These are phyloP conservation scores for Pythium coloratum DNA, from an alignment of 352 stramenopile genomes.

Conservation along the genomic window DNA sequence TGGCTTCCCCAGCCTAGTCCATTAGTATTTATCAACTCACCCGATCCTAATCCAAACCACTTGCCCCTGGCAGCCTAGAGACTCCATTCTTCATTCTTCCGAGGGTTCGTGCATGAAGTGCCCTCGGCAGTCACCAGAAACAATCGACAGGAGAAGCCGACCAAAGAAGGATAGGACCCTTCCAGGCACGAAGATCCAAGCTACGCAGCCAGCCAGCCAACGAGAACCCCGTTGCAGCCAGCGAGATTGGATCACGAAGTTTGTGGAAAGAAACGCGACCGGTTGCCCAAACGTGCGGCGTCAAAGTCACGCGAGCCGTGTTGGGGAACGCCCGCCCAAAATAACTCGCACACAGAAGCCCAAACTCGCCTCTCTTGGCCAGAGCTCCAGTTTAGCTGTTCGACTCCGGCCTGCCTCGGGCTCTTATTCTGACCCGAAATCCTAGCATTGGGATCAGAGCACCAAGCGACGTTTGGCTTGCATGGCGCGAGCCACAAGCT, in stretches of 20 bases:
- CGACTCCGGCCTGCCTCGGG: not conserved
- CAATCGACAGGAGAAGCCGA: not conserved
- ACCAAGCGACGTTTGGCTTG: not conserved
- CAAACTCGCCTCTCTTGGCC: not conserved
- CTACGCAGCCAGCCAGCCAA: no score
- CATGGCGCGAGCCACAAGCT: not conserved
- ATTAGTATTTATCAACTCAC: not conserved
- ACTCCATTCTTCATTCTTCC: not conserved
- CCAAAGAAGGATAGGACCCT: not conserved
- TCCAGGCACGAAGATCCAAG: no score
- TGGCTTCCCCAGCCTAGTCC: no score
- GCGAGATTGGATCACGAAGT: not conserved
- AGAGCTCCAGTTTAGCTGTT: no score
- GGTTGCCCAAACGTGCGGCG: not conserved
- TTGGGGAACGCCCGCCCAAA: not conserved
- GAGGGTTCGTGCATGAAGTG: no score
- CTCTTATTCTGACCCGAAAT: slow-evolving; percentile 5
- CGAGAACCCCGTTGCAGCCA: not conserved
- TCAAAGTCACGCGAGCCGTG: not conserved
- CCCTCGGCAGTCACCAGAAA: no score
- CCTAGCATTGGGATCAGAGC: slow-evolving; percentile 1
- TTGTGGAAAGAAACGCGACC: slow-evolving; percentile 1
- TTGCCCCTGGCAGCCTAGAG: not conserved
- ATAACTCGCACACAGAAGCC: not conserved
- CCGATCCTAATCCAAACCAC: not conserved